Evolutionary conservation across 768 basidiomycete genomes (phyloP).

Genomic region (Trichaptum fuscoviolaceum): DNA sequence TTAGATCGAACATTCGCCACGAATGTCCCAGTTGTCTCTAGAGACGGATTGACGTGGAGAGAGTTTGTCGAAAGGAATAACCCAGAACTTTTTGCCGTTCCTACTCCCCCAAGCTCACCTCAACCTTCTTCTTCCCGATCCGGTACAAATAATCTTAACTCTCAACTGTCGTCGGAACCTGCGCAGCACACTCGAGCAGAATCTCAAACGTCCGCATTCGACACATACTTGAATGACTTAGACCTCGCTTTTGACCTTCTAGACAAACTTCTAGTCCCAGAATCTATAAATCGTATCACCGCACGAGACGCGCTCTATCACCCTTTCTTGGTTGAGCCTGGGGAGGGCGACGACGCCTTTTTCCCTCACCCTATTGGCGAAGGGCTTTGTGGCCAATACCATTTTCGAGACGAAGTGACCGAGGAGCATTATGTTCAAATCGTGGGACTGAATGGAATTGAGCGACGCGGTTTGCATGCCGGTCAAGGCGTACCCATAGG

Average conservation of each 20-base stretch:
- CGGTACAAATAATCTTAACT: conserved; percentile 17
- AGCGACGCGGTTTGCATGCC: conserved; percentile 14
- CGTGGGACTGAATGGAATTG: conserved; percentile 2
- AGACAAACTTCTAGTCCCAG: conserved; percentile 66
- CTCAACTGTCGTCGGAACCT: conserved; percentile 15
- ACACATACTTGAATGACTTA: conserved; percentile 48
- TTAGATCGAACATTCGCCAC: conserved; percentile 84
- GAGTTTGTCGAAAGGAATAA: conserved; percentile 76
- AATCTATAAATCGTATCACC: conserved; percentile 71
- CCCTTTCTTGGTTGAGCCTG: conserved; percentile 55
- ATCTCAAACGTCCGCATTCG: conserved; percentile 24
- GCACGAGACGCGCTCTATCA: conserved; percentile 75
- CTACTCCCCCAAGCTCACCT: conserved; percentile 10
- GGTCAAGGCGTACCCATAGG: conserved; percentile 23
- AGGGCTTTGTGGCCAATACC: conserved; percentile 60
- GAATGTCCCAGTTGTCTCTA: conserved; percentile 78
- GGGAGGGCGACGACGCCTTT: conserved; percentile 48
- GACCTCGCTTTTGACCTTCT: conserved; percentile 72
- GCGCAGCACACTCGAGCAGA: conserved; percentile 21
- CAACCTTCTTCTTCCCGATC: conserved; percentile 16
- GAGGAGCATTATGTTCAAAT: conserved; percentile 51
- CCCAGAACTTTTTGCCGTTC: conserved; percentile 39
- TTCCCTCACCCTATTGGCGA: conserved; percentile 65
- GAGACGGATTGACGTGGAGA: conserved; percentile 63
- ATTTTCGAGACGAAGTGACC: conserved; percentile 55